Conservation (phyloP, 257 asterid genomes). For the Solanum virginianum region DNA sequence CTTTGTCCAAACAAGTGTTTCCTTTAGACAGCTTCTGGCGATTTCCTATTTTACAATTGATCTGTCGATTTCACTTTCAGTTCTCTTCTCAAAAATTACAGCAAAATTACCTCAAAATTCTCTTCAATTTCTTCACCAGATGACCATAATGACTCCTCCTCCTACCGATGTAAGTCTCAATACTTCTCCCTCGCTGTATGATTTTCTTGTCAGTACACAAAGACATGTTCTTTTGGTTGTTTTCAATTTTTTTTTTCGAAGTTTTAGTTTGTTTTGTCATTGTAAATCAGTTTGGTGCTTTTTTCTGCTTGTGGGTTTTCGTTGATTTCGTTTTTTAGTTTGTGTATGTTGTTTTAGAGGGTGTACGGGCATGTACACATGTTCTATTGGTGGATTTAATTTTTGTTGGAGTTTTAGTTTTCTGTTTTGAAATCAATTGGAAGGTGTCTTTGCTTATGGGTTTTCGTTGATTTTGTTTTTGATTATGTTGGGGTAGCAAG, state of each 20-base stretch:
- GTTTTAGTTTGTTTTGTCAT: neutral
- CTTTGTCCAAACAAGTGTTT: neutral
- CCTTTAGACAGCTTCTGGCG: neutral
- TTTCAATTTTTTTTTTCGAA: neutral
- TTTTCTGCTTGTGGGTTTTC: neutral
- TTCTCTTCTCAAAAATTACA: neutral
- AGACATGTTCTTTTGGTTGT: neutral
- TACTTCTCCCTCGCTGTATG: neutral
- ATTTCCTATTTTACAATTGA: neutral
- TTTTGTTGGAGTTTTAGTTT: neutral
- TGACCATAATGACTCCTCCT: neutral
- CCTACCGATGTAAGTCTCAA: neutral
- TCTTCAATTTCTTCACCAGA: neutral
- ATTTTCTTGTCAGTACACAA: neutral
- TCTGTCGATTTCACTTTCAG: neutral
- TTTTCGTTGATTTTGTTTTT: neutral
- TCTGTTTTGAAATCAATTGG: neutral
- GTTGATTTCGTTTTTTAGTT: neutral
- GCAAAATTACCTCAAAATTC: neutral
- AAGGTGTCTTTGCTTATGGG: neutral
- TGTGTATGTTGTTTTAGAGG: neutral
- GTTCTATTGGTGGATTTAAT: neutral
- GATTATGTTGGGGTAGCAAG: neutral
- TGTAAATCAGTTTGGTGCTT: neutral
- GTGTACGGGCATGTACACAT: neutral